Evolutionary conservation across 1,284 basidiomycete genomes (phyloP), one percentile per base, ranked within the genome.

Genomic region (Cryptococcus deneoformans): DNA sequence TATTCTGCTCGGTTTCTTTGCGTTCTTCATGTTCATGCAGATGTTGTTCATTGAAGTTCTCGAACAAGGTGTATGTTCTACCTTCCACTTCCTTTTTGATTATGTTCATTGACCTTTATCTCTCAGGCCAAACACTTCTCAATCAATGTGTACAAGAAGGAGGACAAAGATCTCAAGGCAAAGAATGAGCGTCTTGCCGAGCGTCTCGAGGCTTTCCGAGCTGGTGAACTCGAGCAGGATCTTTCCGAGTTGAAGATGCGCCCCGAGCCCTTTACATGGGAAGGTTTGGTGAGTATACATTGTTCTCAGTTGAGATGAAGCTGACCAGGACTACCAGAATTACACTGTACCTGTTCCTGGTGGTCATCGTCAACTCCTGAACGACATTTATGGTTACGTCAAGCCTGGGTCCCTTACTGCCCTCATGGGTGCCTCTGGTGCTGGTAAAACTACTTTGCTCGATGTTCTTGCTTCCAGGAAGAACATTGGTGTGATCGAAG

Each of bases 101-200:
- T 8, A n/a, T 6, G 7, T 44, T 11, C 6, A 6, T 8, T 12
- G 8, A 36, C 29, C 1, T 49, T 10, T 14, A 34, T 10, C 39
- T 35, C n/a, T n/a, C 44, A 63, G 59, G 63, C 66, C n/a, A 56
- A 64, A 37, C 66, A 69, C 59, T 62, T 72, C 16, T 56, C 72
- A 1, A 75, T 86, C 62, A 81, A 83, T 59, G 82, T 90, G 35
- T 90, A 84, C 69, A 84, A 85, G n/a, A 86, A 85, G 65, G 88
- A 90, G 68, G 80, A 83, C 65, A 78, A 80, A 3, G 88, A 90
- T 57, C 82, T 83, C 48, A 87, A 86, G 77, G 80, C 80, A 57
- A 81, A 83, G 54, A 92, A 92, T 64, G 82, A 79, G 5, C 72
- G 73, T 52, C 83, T 89, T 8, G 80, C 77, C 24, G 83, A 84